phyloP scores from a whole-genome alignment of 2,329 filamentous ascomycete species.

The Fusarium sororula region DNA sequence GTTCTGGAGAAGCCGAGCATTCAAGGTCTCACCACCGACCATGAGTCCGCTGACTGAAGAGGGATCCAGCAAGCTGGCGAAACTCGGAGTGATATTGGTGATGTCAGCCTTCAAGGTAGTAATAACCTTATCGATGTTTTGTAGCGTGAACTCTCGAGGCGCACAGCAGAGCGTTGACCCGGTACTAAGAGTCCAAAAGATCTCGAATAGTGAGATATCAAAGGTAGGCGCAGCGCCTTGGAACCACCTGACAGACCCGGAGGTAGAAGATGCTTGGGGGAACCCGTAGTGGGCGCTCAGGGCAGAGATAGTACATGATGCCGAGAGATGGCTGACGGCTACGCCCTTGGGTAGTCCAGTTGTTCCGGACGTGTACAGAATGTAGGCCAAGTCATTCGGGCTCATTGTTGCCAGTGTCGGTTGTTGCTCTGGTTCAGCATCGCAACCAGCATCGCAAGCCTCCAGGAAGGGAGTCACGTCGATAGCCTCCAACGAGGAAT shows the following conservation, averaged over 20 bases:
- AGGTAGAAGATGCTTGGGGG: neutral
- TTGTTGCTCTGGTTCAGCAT: neutral
- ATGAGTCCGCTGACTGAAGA: neutral
- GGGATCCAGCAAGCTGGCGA: slow-evolving; percentile 12
- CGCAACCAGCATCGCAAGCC: neutral
- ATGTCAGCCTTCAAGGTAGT: slow-evolving; percentile 1
- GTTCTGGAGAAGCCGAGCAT: neutral
- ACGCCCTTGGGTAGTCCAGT: slow-evolving; percentile 19
- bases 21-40: slow-evolving; percentile 27
- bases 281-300: slow-evolving; percentile 8
- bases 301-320: slow-evolving; percentile 1
- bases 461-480: neutral
- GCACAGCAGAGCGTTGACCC: slow-evolving; percentile 23
- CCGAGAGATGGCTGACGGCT: slow-evolving; percentile 12
- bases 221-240: slow-evolving; percentile 19
- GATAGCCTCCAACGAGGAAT: neutral
- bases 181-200: slow-evolving; percentile 11
- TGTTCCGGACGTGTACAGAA: slow-evolving; percentile 17
- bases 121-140: slow-evolving; percentile 16
- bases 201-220: slow-evolving; percentile 23
- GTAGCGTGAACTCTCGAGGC: neutral
- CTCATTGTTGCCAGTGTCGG: neutral
- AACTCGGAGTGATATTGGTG: slow-evolving; percentile 19
- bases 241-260: slow-evolving; percentile 10
- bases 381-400: neutral